Evolutionary conservation across 2,329 filamentous ascomycete species (phyloP), one percentile per base, ranked within the genome.

Genomic region (Emergomyces orientalis): DNA sequence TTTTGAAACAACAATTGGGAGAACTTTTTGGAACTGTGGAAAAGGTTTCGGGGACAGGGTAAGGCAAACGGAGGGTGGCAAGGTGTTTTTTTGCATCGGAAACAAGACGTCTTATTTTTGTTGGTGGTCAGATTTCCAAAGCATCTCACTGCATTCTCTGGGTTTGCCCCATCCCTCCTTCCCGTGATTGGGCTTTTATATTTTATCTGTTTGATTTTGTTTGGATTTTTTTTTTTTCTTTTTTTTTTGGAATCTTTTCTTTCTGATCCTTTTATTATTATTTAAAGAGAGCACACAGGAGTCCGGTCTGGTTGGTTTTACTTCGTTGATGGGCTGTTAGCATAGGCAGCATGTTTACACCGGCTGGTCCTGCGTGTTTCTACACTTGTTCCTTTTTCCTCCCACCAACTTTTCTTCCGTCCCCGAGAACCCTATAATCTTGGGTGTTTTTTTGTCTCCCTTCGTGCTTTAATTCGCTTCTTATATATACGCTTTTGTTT

Each of bases 341-440:
- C 70, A 67, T 70, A 67, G 69, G 69, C 69, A 73, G 71, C 70
- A 73, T 71, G 68, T 75, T 72, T 71, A 76, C 76, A 78, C 76
- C 71, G 75, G 76, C 76, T 78, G 76, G 76, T 76, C 75, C 76
- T 77, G 76, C 73, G 75, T 77, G 76, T 76, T 76, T 60, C 34
- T 57, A 49, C 9, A 43, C 56, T 57, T n/a, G 32, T 61, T 62
- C 41, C 64, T 69, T 69, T 71, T 65, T 65, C 62, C 51, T n/a
- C n/a, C n/a, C n/a, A n/a, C n/a, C n/a, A 66, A 72, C 66, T 57
- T 63, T 63, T 62, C 57, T 41, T 60, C 63, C 41, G 62, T 62
- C 61, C 61, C 19, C 22, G 30, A 55, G 19, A 37, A n/a, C 8
- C 57, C 62, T 57, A 19, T 55, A 52, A 57, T 56, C 27, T 43